phyloP scores from a whole-genome alignment of 306 rosid genomes.

The Medicago lupulina region DNA sequence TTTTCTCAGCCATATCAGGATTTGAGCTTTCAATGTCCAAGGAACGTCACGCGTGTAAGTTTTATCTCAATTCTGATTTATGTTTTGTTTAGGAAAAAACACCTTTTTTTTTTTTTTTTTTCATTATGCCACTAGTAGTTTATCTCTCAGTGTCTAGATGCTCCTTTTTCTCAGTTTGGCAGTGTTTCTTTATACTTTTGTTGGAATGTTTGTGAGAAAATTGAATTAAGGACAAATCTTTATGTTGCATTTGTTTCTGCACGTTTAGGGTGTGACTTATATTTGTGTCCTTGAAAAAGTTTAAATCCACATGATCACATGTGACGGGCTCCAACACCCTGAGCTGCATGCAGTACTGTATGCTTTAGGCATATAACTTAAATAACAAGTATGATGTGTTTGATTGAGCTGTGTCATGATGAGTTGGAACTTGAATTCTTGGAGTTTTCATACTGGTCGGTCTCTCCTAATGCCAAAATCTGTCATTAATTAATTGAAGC shows the following conservation, averaged over 20 bases:
- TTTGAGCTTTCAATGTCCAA: constrained; percentile 82
- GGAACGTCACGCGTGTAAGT: constrained; percentile 81
- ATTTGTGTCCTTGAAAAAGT: constrained; percentile 19
- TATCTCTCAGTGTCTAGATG: constrained; percentile 17
- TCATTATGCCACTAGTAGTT: constrained; percentile 5
- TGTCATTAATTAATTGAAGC: constrained; percentile 1
- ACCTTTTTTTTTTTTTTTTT: no score
- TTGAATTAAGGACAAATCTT: constrained; percentile 24
- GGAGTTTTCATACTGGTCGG: constrained; percentile 11
- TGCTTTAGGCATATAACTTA: constrained; percentile 16
- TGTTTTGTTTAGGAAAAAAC: background rate
- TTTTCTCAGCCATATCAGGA: constrained; percentile 97
- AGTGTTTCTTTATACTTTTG: constrained; percentile 13
- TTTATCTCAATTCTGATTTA: background rate
- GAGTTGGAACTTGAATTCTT: constrained; percentile 5
- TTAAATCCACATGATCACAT: constrained; percentile 4
- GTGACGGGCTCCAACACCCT: constrained; percentile 10
- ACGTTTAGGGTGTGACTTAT: constrained; percentile 2
- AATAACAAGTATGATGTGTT: constrained; percentile 5
- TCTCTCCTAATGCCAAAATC: constrained; percentile 9
- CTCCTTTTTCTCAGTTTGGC: constrained; percentile 13
- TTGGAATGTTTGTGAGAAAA: constrained; percentile 37
- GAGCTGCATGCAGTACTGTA: constrained; percentile 5
- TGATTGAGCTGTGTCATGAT: constrained; percentile 13
- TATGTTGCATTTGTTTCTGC: constrained; percentile 33